Conservation (phyloP, 306 rosid species). For the Trifolium repens region DNA sequence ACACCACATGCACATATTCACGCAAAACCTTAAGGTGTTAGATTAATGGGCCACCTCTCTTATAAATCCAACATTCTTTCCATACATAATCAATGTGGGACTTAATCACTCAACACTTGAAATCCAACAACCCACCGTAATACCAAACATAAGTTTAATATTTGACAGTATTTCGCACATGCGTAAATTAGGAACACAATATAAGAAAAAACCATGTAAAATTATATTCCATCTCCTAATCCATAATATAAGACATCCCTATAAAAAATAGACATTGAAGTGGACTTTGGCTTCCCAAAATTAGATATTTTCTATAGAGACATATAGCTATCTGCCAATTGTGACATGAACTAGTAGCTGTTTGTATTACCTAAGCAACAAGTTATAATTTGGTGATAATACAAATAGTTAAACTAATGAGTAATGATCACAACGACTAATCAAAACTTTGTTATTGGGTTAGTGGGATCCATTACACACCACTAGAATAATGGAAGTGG, state of each 20-base stretch:
- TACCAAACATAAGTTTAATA: no score
- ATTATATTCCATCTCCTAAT: neutral
- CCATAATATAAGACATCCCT: neutral
- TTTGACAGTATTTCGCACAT: no score
- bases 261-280: neutral
- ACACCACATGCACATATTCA: no score
- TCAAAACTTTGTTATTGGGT: constrained; percentile 38
- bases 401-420: constrained; percentile 30
- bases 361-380: constrained; percentile 32
- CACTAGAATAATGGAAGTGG: constrained; percentile 29
- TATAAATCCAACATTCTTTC: no score
- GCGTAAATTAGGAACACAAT: no score
- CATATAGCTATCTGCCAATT: neutral
- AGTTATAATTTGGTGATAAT: constrained; percentile 27
- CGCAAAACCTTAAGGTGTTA: no score
- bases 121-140: no score
- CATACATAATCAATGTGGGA: no score
- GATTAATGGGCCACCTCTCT: no score
- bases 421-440: constrained; percentile 44
- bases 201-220: neutral
- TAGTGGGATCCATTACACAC: constrained; percentile 40
- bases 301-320: neutral
- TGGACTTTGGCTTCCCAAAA: neutral
- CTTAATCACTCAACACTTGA: no score
- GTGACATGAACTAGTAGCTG: neutral